Conservation (phyloP, 108 stramenopile genomes). For the Cylindrotheca fusiformis region DNA sequence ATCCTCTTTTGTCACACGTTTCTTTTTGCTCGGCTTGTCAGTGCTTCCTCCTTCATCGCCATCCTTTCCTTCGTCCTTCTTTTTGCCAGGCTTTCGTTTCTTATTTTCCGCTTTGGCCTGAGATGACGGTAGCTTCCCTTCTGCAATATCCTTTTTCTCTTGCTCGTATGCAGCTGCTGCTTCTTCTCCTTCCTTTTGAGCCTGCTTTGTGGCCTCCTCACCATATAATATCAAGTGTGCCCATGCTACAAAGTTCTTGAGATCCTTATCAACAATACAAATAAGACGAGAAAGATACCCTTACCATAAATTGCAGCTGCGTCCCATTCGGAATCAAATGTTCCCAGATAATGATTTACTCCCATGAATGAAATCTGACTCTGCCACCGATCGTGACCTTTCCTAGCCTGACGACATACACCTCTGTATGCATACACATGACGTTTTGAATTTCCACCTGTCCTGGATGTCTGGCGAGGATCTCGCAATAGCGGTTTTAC, state of each 20-base stretch:
- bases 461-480: constrained; percentile 79
- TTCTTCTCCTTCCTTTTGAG: constrained; percentile 86
- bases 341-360: constrained; percentile 84
- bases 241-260: constrained; percentile 47
- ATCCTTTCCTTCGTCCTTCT: constrained; percentile 26
- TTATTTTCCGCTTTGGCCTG: constrained; percentile 58
- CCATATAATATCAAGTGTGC: constrained; percentile 85
- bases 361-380: constrained; percentile 86
- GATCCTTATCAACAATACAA: too few species aligned
- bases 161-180: constrained; percentile 84
- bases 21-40: constrained; percentile 22
- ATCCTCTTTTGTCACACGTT: constrained; percentile 6
- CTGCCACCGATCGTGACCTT: constrained; percentile 91
- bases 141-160: constrained; percentile 72
- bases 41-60: constrained; percentile 10
- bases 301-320: constrained; percentile 82
- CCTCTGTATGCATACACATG: constrained; percentile 89
- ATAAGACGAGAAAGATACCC: constrained; percentile 2
- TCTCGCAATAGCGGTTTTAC: constrained; percentile 85
- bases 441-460: constrained; percentile 82
- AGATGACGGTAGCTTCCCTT: constrained; percentile 55
- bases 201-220: constrained; percentile 81
- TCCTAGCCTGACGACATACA: constrained; percentile 85
- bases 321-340: constrained; percentile 90
- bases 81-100: constrained; percentile 29